Evolutionary conservation across 768 basidiomycete genomes (phyloP), one percentile per base, ranked within the genome.

Genomic region (Calocybe gangraenosa): DNA sequence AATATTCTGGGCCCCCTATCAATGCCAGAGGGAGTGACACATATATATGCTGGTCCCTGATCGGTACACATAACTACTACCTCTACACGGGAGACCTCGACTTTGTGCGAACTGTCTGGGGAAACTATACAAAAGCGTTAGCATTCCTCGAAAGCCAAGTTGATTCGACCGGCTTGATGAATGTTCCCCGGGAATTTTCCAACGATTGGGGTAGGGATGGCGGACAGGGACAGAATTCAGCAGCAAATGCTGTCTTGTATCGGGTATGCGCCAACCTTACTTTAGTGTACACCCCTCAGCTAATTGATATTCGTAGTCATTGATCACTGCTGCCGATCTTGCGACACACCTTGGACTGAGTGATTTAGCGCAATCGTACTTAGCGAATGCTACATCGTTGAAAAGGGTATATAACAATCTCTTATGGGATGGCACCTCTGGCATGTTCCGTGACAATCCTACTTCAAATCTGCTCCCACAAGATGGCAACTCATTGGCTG

Each of bases 21-120:
- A 68, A 65, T 48, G 68, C 59, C 30, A 56, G 42, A 21, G 65
- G 60, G 13, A 65, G 65, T 37, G 70, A 69, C 48, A 76, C 75
- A 0, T 78, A 76, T 49, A 74, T 75, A 41, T 60, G 67, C 8
- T 76, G 74, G 74, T 73, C 75, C 19, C 63, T 78, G 47, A 73
- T 78, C 42, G 65, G 65, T 3, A 62, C 63, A 4, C 58, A 65
- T 42, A 65, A 56, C 56, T 73, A 74, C 50, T 73, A 59, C 45
- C 50, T 75, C 11, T 78, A 75, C 53, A 72, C 74, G 2, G 75
- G 75, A 1, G 75, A 78, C 50, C 51, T 60, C 32, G 68, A 57
- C 2, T 75, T 75, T 57, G 63, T 76, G 2, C 40, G 61, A 47
- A 53, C 48, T 7, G 60, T 73, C 7, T 78, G 76, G 75, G 52